These are phyloP conservation scores for Schoenoplectus tabernaemontani DNA, from an alignment of 202 grass and related monocot species.

Conservation along the genomic window DNA sequence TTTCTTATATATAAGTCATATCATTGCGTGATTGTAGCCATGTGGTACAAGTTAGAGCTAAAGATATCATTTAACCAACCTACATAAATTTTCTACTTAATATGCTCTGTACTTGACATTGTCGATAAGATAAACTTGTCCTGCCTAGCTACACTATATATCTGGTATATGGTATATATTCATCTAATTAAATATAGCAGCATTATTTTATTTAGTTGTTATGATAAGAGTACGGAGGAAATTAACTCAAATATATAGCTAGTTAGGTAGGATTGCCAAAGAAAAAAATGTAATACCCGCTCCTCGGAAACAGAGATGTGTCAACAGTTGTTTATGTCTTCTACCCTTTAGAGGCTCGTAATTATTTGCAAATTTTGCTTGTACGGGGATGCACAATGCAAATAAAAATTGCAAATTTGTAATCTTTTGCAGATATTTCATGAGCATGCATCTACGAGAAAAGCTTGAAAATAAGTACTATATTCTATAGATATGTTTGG, in stretches of 20 bases:
- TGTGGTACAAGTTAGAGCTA: conserved; percentile 11
- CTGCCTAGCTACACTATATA: background rate
- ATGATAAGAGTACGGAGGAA: background rate
- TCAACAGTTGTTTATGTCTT: background rate
- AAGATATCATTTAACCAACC: background rate
- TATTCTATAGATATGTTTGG: too few species aligned
- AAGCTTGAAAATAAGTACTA: too few species aligned
- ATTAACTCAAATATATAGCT: background rate
- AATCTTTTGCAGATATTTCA: too few species aligned
- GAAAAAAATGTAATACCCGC: background rate
- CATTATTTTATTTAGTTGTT: background rate
- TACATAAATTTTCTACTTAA: background rate
- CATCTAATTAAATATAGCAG: background rate
- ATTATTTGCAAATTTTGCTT: too few species aligned
- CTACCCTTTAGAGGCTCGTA: too few species aligned
- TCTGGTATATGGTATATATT: too few species aligned
- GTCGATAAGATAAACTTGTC: background rate
- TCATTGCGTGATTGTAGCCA: conserved; percentile 10
- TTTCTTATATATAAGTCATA: conserved; percentile 15
- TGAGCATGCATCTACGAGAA: too few species aligned
- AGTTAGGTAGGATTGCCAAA: background rate
- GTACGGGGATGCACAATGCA: too few species aligned
- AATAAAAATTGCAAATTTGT: too few species aligned
- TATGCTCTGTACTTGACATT: background rate
- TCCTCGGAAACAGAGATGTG: background rate